phyloP scores from a whole-genome alignment of 352 stramenopile genomes.

The Pythium aristosporum region DNA sequence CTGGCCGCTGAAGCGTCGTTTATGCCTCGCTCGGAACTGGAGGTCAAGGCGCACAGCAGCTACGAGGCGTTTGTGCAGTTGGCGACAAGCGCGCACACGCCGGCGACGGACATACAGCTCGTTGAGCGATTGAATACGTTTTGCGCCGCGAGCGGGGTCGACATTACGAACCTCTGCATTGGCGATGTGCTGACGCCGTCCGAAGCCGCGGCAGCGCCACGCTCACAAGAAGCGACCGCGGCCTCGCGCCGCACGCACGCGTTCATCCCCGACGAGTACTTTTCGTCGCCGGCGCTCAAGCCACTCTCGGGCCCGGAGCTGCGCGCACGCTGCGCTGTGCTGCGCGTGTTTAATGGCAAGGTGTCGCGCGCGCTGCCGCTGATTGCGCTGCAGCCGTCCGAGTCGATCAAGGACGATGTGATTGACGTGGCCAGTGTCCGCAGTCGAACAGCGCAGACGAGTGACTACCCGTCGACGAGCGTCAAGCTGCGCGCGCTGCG shows the following conservation, averaged over 20 bases:
- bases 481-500: constrained; percentile 70
- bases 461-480: constrained; percentile 72
- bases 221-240: background rate
- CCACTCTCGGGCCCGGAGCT: constrained; percentile 64
- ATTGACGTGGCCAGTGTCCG: constrained; percentile 48
- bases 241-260: constrained; percentile 10
- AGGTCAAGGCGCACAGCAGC: constrained; percentile 44
- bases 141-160: constrained; percentile 76
- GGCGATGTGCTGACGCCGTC: constrained; percentile 54
- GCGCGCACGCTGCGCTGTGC: constrained; percentile 88
- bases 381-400: constrained; percentile 69
- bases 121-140: constrained; percentile 84
- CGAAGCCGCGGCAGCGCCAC: constrained; percentile 11
- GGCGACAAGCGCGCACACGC: constrained; percentile 59
- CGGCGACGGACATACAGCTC: constrained; percentile 77
- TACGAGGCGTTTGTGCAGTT: constrained; percentile 66
- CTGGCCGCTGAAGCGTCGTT: constrained; percentile 33
- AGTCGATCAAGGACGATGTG: constrained; percentile 33
- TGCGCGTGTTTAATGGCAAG: constrained; percentile 93
- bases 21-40: constrained; percentile 41
- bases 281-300: constrained; percentile 67
- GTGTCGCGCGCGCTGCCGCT: constrained; percentile 81
- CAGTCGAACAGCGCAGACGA: constrained; percentile 7
- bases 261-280: constrained; percentile 70
- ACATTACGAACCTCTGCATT: constrained; percentile 79